phyloP scores from a whole-genome alignment of 176 grass and related monocot species.

The Saccharum spontaneum region DNA sequence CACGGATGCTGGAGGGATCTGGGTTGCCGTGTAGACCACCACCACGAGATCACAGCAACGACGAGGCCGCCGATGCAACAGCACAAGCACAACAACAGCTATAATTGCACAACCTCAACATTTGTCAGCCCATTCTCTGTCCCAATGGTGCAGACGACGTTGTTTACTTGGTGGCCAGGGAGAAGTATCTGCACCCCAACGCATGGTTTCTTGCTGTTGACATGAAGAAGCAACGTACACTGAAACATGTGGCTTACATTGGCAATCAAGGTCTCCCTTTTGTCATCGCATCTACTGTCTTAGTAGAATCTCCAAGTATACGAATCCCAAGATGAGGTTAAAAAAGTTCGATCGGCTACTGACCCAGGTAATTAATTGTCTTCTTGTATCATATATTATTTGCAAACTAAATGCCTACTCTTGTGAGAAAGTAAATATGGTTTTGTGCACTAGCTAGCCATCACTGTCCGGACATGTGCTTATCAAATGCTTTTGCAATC shows the following conservation, averaged over 20 bases:
- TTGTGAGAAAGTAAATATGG: neutral
- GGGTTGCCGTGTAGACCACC: neutral
- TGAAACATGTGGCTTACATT: neutral
- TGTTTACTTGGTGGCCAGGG: slow-evolving; percentile 10
- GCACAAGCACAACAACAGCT: neutral
- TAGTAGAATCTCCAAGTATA: neutral
- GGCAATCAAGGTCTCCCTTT: neutral
- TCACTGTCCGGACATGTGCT: neutral
- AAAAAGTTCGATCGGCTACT: neutral
- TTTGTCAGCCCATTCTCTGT: neutral
- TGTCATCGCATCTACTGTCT: neutral
- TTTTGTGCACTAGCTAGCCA: neutral
- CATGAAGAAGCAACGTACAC: neutral
- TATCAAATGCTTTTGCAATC: neutral
- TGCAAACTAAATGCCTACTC: neutral
- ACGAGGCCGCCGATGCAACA: neutral
- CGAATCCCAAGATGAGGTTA: neutral
- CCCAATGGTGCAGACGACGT: neutral
- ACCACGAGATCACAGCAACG: neutral
- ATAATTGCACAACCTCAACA: neutral
- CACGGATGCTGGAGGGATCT: neutral
- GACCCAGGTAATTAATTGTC: neutral
- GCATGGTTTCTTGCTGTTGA: slow-evolving; percentile 4
- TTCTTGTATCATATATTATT: neutral
- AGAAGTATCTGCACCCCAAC: neutral